phyloP scores from a whole-genome alignment of 1,284 basidiomycete species.

The Termitomyces sp. region DNA sequence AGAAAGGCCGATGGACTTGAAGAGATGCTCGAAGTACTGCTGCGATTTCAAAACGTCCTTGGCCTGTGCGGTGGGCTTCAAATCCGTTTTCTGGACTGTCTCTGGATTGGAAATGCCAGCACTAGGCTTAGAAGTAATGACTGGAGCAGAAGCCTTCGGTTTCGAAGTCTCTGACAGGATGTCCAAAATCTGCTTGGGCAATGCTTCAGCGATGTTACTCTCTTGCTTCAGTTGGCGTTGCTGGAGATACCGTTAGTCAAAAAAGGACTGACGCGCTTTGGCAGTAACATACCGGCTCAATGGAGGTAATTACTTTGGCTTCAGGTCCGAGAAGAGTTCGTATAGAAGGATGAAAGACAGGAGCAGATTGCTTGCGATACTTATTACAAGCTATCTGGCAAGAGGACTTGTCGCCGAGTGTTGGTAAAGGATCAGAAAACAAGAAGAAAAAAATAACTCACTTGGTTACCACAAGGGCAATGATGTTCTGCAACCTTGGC shows the following conservation, averaged over 20 bases:
- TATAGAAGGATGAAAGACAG: constrained; percentile 5
- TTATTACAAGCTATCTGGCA: not conserved
- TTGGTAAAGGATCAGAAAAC: not conserved
- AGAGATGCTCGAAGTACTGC: not conserved
- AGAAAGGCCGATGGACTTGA: not conserved
- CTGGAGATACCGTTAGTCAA: not conserved
- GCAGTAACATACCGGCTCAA: constrained; percentile 1
- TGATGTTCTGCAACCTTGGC: not conserved
- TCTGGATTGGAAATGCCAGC: not conserved
- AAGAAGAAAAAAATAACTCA: not conserved
- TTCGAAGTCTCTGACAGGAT: not conserved
- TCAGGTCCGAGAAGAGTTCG: constrained; percentile 1
- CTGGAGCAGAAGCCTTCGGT: not conserved
- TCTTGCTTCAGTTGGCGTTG: not conserved
- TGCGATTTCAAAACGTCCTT: not conserved
- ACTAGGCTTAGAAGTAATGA: not conserved
- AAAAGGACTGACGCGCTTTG: not conserved
- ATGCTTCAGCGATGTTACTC: not conserved
- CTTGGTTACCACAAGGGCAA: constrained; percentile 3
- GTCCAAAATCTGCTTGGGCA: not conserved
- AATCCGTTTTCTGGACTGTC: not conserved
- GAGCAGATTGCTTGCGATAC: not conserved
- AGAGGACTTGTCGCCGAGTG: not conserved
- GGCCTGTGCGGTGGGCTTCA: not conserved
- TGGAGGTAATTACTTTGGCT: not conserved